These are phyloP conservation scores for Oidiodendron maius DNA, from an alignment of 495 filamentous ascomycete genomes.

Conservation along the genomic window DNA sequence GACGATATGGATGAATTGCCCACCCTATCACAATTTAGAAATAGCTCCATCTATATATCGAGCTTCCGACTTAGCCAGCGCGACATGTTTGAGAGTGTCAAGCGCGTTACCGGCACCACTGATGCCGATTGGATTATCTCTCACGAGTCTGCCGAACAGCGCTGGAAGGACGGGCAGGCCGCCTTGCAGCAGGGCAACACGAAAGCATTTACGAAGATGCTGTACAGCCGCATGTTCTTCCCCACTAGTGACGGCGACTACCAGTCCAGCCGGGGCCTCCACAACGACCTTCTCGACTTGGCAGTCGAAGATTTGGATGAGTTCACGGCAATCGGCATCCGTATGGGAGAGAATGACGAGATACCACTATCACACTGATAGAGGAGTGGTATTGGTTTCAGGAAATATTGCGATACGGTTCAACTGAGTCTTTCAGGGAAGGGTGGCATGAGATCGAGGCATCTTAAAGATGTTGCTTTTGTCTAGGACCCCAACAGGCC, in stretches of 20 bases:
- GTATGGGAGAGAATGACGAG: too few species aligned
- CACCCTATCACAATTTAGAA: constrained; percentile 27
- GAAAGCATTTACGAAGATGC: constrained; percentile 38
- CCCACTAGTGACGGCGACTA: constrained; percentile 37
- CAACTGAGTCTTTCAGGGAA: too few species aligned
- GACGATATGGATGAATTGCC: constrained; percentile 27
- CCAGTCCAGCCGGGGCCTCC: constrained; percentile 28
- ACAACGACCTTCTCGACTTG: constrained; percentile 46
- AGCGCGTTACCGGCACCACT: constrained; percentile 45
- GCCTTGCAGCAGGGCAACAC: constrained; percentile 35
- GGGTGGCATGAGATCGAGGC: too few species aligned
- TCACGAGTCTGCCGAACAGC: constrained; percentile 34
- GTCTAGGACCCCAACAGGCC: too few species aligned
- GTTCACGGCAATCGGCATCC: too few species aligned
- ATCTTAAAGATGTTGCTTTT: too few species aligned
- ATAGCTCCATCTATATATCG: constrained; percentile 30
- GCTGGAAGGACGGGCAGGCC: constrained; percentile 34
- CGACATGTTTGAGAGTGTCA: constrained; percentile 39
- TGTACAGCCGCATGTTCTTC: constrained; percentile 50
- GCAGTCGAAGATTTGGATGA: constrained; percentile 55
- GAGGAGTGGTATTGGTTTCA: too few species aligned
- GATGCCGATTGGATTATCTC: constrained; percentile 51
- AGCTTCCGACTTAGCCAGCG: constrained; percentile 39
- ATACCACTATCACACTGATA: too few species aligned
- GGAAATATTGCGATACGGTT: too few species aligned